Evolutionary conservation across 805 yeast species (phyloP).

Genomic region (Sugiyamaella mastotermitis): DNA sequence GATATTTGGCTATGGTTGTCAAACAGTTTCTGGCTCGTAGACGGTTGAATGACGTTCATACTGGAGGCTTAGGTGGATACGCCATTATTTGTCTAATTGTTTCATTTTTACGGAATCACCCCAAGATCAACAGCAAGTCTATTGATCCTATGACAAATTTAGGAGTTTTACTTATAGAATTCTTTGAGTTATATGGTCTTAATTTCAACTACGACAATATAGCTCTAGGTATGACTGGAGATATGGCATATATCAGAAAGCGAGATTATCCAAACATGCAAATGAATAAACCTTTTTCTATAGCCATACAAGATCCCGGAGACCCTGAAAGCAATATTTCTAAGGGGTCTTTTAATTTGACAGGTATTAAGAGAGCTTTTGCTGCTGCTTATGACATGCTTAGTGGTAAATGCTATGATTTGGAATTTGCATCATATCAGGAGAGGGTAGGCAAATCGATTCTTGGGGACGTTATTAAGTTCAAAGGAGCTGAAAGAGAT

Average conservation of each 20-base stretch:
- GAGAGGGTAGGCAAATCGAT: conserved; percentile 66
- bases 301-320: conserved; percentile 85
- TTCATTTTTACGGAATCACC: conserved; percentile 74
- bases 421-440: conserved; percentile 60
- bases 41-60: conserved; percentile 75
- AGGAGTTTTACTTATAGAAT: conserved; percentile 83
- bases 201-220: conserved; percentile 80
- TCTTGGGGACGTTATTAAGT: conserved; percentile 71
- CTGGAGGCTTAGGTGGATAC: conserved; percentile 94
- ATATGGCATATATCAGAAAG: conserved; percentile 57
- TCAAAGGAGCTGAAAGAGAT: conserved; percentile 67
- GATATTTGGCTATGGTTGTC: conserved; percentile 74
- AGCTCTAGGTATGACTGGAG: conserved; percentile 58
- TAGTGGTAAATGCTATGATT: conserved; percentile 66
- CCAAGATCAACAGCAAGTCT: conserved; percentile 60
- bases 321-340: conserved; percentile 80
- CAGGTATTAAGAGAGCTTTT: conserved; percentile 78
- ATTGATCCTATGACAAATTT: conserved; percentile 67
- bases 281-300: conserved; percentile 48
- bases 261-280: conserved; percentile 45
- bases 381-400: conserved; percentile 80
- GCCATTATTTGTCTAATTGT: conserved; percentile 83
- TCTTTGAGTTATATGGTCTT: conserved; percentile 86
- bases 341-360: conserved; percentile 73
- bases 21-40: conserved; percentile 81